These are phyloP conservation scores for Leccinum variicolor DNA, from an alignment of 768 basidiomycete genomes.

Conservation along the genomic window DNA sequence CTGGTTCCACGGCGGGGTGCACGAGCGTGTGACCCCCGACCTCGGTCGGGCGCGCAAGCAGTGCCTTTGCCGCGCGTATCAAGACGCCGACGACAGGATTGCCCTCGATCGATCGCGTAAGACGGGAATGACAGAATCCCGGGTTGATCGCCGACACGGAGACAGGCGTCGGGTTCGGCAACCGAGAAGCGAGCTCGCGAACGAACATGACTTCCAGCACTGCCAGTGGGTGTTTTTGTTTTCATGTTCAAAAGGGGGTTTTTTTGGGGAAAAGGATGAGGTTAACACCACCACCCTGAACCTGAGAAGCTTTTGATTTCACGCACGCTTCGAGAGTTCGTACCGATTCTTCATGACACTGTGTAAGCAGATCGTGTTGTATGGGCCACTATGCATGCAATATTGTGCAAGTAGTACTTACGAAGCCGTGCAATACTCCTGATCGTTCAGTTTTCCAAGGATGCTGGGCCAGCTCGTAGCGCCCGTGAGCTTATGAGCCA, in stretches of 20 bases:
- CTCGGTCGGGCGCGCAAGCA: conserved; percentile 33
- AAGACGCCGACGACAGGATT: background rate
- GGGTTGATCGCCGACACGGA: conserved; percentile 33
- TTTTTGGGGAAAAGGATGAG: background rate
- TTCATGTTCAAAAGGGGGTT: no score
- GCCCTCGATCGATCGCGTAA: conserved; percentile 20
- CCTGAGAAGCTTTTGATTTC: background rate
- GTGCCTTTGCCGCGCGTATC: conserved; percentile 8
- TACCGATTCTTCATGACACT: conserved; percentile 27
- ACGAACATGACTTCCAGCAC: conserved; percentile 36
- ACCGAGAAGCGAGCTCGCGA: conserved; percentile 32
- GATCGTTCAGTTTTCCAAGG: conserved; percentile 26
- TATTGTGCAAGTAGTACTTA: conserved; percentile 6
- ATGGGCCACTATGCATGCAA: background rate
- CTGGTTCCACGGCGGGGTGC: conserved; percentile 29
- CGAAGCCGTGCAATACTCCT: conserved; percentile 26
- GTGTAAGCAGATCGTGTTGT: background rate
- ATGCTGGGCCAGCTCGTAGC: conserved; percentile 22
- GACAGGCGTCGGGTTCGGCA: conserved; percentile 26
- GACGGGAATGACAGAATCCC: conserved; percentile 34
- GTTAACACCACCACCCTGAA: background rate
- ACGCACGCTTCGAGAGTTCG: conserved; percentile 26
- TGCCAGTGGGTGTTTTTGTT: conserved; percentile 2
- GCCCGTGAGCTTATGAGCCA: conserved; percentile 8
- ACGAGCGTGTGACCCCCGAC: conserved; percentile 36